Percentiles rank a stretch among this genome's conserved stretches.
phyloP scores from a whole-genome alignment of 495 filamentous ascomycete genomes.

The Lophiotrema nucula region DNA sequence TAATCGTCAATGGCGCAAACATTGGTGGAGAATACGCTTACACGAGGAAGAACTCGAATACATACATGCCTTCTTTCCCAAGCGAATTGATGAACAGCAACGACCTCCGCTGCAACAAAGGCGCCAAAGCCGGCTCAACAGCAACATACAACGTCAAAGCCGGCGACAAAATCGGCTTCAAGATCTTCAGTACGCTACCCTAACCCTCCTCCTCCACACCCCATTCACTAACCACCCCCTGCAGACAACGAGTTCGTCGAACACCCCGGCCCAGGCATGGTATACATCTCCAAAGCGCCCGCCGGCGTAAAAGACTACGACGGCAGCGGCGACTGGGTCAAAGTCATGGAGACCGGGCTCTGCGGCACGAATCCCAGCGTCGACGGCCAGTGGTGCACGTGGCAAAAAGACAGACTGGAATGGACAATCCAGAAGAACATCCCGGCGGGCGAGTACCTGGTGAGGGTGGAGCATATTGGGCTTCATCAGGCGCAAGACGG shows the following conservation, averaged over 20 bases:
- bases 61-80: constrained; percentile 26
- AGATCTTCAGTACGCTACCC: too few relatives aligned
- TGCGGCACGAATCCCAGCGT: constrained; percentile 8
- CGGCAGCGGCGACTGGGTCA: constrained; percentile 35
- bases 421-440: constrained; percentile 26
- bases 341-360: constrained; percentile 26
- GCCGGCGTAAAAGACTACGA: constrained; percentile 27
- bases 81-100: constrained; percentile 28
- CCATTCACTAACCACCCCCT: too few relatives aligned
- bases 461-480: constrained; percentile 31
- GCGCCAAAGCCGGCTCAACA: constrained; percentile 22
- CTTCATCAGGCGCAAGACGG: constrained; percentile 22
- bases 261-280: constrained; percentile 31
- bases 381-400: constrained; percentile 29
- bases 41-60: constrained; percentile 32
- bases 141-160: constrained; percentile 31
- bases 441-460: constrained; percentile 30
- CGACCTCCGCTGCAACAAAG: constrained; percentile 34
- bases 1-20: constrained; percentile 32
- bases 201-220: too few relatives aligned
- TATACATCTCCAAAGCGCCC: constrained; percentile 33
- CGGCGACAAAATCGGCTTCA: constrained; percentile 34
- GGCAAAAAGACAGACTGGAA: constrained; percentile 30
- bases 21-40: constrained; percentile 34
- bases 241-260: constrained; percentile 35